phyloP scores from a whole-genome alignment of 2,329 filamentous ascomycete species.

The Fusarium avenaceum region DNA sequence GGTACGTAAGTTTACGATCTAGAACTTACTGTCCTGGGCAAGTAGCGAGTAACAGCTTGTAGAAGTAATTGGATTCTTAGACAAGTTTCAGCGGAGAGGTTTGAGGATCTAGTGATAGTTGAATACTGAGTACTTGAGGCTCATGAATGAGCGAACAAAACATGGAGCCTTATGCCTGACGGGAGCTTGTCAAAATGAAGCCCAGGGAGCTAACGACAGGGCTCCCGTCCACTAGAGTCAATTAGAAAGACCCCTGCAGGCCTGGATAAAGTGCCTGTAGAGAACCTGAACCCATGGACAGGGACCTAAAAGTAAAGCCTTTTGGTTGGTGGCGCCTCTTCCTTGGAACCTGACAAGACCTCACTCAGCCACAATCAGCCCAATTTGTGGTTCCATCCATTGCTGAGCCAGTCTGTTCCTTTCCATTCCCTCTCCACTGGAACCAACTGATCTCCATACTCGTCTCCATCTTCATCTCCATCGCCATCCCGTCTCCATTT shows the following conservation, averaged over 20 bases:
- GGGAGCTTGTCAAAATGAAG: neutral
- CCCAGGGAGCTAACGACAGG: neutral
- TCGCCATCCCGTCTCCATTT: slow-evolving; percentile 13
- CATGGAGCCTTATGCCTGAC: neutral
- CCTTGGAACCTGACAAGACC: slow-evolving; percentile 24
- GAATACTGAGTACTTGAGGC: neutral
- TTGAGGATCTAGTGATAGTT: neutral
- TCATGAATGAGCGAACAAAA: slow-evolving; percentile 5
- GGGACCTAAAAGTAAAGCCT: neutral
- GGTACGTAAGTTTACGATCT: slow-evolving; percentile 24
- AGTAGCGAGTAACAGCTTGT: neutral
- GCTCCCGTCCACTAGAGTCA: slow-evolving; percentile 8
- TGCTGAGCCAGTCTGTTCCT: slow-evolving; percentile 19
- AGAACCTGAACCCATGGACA: neutral
- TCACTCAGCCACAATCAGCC: slow-evolving; percentile 43
- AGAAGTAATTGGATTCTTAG: slow-evolving; percentile 2
- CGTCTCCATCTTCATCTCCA: slow-evolving; percentile 27
- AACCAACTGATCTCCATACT: slow-evolving; percentile 33
- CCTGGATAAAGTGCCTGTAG: slow-evolving; percentile 12
- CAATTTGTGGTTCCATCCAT: slow-evolving; percentile 32
- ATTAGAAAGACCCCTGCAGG: slow-evolving; percentile 23
- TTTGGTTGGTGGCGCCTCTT: slow-evolving; percentile 18
- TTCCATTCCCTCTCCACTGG: slow-evolving; percentile 33
- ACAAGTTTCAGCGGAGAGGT: neutral
- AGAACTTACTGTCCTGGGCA: slow-evolving; percentile 13